These are phyloP conservation scores for Hortiboletus rubellus DNA, from an alignment of 1,284 basidiomycete species.

Conservation along the genomic window DNA sequence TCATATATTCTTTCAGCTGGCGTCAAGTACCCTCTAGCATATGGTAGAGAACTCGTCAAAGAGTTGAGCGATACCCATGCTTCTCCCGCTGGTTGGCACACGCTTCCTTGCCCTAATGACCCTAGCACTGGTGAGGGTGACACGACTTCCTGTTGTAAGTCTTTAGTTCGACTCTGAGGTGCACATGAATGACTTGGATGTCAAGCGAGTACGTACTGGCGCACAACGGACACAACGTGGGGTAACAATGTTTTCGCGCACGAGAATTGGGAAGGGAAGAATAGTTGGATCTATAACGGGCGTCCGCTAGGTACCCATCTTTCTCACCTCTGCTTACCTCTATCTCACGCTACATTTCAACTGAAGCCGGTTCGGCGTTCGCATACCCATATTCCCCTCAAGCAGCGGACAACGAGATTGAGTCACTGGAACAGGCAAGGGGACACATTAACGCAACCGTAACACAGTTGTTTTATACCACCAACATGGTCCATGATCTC, in stretches of 20 bases:
- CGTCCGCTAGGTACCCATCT: slow-evolving; percentile 56
- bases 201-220: slow-evolving; percentile 39
- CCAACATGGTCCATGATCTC: slow-evolving; percentile 79
- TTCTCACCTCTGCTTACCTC: not conserved
- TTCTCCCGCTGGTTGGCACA: slow-evolving; percentile 89
- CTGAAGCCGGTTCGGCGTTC: slow-evolving; percentile 44
- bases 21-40: slow-evolving; percentile 18
- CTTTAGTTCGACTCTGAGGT: not conserved
- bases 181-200: not conserved
- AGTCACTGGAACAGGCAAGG: slow-evolving; percentile 63
- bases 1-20: slow-evolving; percentile 5
- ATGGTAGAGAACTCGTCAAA: slow-evolving; percentile 21
- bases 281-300: slow-evolving; percentile 73
- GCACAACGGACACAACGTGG: slow-evolving; percentile 78
- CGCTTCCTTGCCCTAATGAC: slow-evolving; percentile 60
- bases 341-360: slow-evolving; percentile 9
- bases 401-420: slow-evolving; percentile 46
- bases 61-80: slow-evolving; percentile 48
- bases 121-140: slow-evolving; percentile 34
- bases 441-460: slow-evolving; percentile 85
- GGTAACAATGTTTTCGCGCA: slow-evolving; percentile 93
- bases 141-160: slow-evolving; percentile 16
- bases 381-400: slow-evolving; percentile 70
- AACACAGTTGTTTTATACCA: slow-evolving; percentile 92
- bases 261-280: slow-evolving; percentile 87